Evolutionary conservation across 371 early-diverging fungal species (phyloP).

Genomic region (Mucor sp.): DNA sequence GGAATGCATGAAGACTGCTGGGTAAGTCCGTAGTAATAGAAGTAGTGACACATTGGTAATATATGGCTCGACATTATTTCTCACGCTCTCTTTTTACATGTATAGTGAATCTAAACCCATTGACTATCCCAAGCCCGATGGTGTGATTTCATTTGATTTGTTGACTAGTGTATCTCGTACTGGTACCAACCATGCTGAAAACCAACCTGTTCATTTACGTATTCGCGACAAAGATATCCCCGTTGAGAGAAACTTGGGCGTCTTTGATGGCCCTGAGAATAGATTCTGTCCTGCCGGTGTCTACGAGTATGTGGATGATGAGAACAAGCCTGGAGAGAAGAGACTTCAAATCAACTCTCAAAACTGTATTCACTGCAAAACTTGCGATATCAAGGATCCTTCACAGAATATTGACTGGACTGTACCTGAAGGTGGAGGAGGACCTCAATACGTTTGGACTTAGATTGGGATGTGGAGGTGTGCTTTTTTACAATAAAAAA

Average conservation of each 20-base stretch:
- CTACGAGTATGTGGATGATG: constrained; percentile 97
- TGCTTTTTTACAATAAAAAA: not conserved
- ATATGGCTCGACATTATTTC: not conserved
- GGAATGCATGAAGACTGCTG: constrained; percentile 73
- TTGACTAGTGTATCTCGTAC: constrained; percentile 92
- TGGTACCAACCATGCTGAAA: constrained; percentile 95
- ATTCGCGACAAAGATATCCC: constrained; percentile 74
- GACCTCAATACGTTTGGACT: constrained; percentile 67
- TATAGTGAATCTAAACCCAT: constrained; percentile 73
- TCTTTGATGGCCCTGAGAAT: constrained; percentile 96
- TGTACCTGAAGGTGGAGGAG: constrained; percentile 97
- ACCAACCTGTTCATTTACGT: constrained; percentile 94
- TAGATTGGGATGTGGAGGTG: not conserved
- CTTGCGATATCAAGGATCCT: constrained; percentile 99
- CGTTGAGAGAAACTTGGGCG: constrained; percentile 77
- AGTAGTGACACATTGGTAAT: not conserved
- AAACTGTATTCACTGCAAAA: constrained; percentile 99
- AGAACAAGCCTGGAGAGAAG: constrained; percentile 81
- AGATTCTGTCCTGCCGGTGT: constrained; percentile 99
- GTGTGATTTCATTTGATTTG: constrained; percentile 91
- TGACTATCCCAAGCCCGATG: constrained; percentile 98
- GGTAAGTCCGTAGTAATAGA: no score
- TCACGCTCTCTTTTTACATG: constrained; percentile 9
- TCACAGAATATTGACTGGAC: constrained; percentile 98
- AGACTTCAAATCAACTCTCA: constrained; percentile 97